These are phyloP conservation scores for Fusarium udum DNA, from an alignment of 2,329 filamentous ascomycete species.

Conservation along the genomic window DNA sequence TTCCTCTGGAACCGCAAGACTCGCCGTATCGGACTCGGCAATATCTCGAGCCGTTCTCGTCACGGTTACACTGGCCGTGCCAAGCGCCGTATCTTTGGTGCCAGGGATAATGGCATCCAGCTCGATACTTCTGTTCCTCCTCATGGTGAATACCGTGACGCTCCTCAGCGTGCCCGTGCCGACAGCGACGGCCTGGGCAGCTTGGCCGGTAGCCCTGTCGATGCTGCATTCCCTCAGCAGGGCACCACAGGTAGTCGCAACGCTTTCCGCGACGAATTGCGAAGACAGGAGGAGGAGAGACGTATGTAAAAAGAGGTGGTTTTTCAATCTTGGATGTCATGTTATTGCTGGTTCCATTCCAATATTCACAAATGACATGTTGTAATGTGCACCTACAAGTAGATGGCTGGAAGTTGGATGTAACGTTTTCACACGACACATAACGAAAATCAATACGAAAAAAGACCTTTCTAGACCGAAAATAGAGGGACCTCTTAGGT, in stretches of 20 bases:
- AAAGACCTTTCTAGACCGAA: constrained; percentile 26
- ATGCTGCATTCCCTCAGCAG: constrained; percentile 53
- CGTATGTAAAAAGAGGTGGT: constrained; percentile 23
- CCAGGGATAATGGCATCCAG: constrained; percentile 55
- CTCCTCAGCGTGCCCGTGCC: constrained; percentile 43
- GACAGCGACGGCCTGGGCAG: constrained; percentile 62
- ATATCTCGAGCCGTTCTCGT: constrained; percentile 59
- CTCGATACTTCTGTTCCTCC: constrained; percentile 52
- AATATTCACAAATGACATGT: constrained; percentile 18
- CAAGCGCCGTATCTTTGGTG: constrained; percentile 49
- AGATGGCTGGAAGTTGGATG: constrained; percentile 20
- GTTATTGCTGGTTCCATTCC: not conserved
- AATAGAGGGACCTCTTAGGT: not conserved
- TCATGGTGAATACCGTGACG: constrained; percentile 49
- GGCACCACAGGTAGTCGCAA: constrained; percentile 50
- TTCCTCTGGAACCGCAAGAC: constrained; percentile 64
- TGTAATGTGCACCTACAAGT: constrained; percentile 7
- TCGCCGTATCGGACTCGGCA: constrained; percentile 61
- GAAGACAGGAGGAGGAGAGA: constrained; percentile 56
- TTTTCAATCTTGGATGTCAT: not conserved
- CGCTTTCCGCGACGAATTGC: constrained; percentile 61
- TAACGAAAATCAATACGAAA: constrained; percentile 40
- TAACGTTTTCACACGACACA: constrained; percentile 38
- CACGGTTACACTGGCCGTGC: constrained; percentile 57
- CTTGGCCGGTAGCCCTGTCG: constrained; percentile 58